A percentile compares a stretch with the other conserved stretches of the same genome.
Evolutionary conservation across 2,329 filamentous ascomycete genomes (phyloP).

Genomic region (Fusarium sp.): DNA sequence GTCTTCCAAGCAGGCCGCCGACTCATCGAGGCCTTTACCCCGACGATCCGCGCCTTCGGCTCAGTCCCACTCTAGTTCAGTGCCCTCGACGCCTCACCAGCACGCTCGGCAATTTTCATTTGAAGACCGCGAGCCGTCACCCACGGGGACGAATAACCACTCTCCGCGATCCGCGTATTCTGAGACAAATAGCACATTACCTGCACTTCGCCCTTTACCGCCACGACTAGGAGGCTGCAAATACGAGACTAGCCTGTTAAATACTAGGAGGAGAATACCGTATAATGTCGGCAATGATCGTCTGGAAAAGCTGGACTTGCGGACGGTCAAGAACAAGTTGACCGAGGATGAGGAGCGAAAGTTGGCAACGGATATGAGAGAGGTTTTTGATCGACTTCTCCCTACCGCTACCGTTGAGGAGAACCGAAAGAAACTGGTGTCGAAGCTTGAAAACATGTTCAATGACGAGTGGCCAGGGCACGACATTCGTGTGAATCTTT

Average conservation of each 20-base stretch:
- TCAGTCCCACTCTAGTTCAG: conserved; percentile 80
- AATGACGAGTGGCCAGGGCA: conserved; percentile 93
- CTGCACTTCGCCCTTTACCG: conserved; percentile 75
- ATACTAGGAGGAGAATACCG: conserved; percentile 87
- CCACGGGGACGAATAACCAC: conserved; percentile 79
- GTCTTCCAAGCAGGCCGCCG: conserved; percentile 59
- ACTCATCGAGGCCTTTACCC: conserved; percentile 51
- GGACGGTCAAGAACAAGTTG: conserved; percentile 79
- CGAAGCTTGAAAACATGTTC: conserved; percentile 88
- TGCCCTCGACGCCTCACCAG: conserved; percentile 93
- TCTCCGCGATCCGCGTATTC: conserved; percentile 93
- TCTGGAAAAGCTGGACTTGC: conserved; percentile 77
- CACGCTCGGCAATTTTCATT: conserved; percentile 86
- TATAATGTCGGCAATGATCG: conserved; percentile 89
- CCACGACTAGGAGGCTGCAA: conserved; percentile 76
- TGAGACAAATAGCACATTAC: conserved; percentile 82
- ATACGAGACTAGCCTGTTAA: conserved; percentile 88
- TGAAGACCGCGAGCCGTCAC: conserved; percentile 83
- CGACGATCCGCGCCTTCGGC: conserved; percentile 50
- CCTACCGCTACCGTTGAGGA: conserved; percentile 84
- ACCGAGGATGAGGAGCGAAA: conserved; percentile 79
- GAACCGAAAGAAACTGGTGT: conserved; percentile 80
- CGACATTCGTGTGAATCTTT: conserved; percentile 90
- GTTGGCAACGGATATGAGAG: conserved; percentile 84
- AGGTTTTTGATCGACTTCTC: conserved; percentile 86